phyloP scores from a whole-genome alignment of 352 stramenopile genomes.

The Phytophthora sp. region DNA sequence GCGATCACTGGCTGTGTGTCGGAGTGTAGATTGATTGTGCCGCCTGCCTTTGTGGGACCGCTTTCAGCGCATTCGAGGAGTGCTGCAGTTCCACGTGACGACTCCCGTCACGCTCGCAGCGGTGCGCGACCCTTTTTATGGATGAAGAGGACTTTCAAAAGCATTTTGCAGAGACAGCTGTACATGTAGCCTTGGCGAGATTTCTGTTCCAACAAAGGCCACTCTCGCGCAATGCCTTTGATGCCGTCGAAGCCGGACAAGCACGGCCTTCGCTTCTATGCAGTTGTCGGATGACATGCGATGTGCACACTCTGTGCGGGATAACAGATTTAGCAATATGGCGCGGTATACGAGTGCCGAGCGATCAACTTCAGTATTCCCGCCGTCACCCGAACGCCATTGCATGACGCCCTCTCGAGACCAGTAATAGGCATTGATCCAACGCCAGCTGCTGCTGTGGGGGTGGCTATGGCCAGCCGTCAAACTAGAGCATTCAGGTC shows the following conservation, averaged over 20 bases:
- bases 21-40: neutral
- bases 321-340: constrained; percentile 7
- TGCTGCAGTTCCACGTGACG: constrained; percentile 7
- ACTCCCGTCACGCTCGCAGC: neutral
- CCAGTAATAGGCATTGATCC: constrained; percentile 6
- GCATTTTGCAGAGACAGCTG: too few species aligned
- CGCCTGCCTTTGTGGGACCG: constrained; percentile 11
- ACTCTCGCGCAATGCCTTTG: neutral
- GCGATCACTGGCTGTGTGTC: constrained; percentile 11
- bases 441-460: constrained; percentile 9
- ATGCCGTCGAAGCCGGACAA: constrained; percentile 21
- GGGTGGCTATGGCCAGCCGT: constrained; percentile 12
- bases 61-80: constrained; percentile 16
- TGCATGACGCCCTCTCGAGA: neutral
- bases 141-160: too few species aligned
- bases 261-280: constrained; percentile 18
- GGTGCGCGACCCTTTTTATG: constrained; percentile 4
- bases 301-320: constrained; percentile 19
- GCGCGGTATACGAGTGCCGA: constrained; percentile 1
- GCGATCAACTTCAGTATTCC: constrained; percentile 3
- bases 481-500: constrained; percentile 8
- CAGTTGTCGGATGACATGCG: constrained; percentile 8
- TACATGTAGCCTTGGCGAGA: constrained; percentile 11
- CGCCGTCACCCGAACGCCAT: constrained; percentile 11
- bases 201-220: constrained; percentile 6